Evolutionary conservation across 208 protist species (phyloP).

Genomic region (Leishmania guyanensis): DNA sequence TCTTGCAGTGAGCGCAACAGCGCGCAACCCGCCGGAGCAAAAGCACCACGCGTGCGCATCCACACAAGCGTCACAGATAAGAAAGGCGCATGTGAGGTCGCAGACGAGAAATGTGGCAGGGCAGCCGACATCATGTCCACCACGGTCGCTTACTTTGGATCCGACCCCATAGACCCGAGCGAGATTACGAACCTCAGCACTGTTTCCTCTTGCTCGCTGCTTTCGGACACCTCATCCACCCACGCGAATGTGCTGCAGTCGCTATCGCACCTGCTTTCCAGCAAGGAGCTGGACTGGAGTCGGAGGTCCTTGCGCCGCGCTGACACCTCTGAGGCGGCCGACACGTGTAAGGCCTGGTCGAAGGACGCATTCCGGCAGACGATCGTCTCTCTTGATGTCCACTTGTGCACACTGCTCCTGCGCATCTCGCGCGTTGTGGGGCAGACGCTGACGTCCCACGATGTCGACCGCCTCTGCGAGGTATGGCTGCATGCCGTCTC

Average conservation of each 20-base stretch:
- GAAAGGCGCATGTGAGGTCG: background rate
- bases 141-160: slow-evolving; percentile 21
- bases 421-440: slow-evolving; percentile 47
- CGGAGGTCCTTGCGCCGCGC: slow-evolving; percentile 28
- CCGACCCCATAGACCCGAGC: slow-evolving; percentile 16
- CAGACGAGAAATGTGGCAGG: background rate
- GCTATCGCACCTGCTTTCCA: slow-evolving; percentile 17
- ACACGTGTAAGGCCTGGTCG: slow-evolving; percentile 50
- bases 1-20: slow-evolving; percentile 12
- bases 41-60: background rate
- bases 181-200: slow-evolving; percentile 21
- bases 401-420: slow-evolving; percentile 56
- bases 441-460: slow-evolving; percentile 51
- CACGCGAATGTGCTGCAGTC: slow-evolving; percentile 17
- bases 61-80: background rate
- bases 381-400: slow-evolving; percentile 57
- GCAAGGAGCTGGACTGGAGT: slow-evolving; percentile 35
- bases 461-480: slow-evolving; percentile 69
- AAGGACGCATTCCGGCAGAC: slow-evolving; percentile 54
- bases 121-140: background rate
- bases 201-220: slow-evolving; percentile 23
- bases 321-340: slow-evolving; percentile 5
- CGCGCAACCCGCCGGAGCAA: slow-evolving; percentile 1
- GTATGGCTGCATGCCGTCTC: slow-evolving; percentile 62
- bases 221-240: slow-evolving; percentile 1